Evolutionary conservation across 331 rosid species (phyloP).

Genomic region (Quercus tomentella): DNA sequence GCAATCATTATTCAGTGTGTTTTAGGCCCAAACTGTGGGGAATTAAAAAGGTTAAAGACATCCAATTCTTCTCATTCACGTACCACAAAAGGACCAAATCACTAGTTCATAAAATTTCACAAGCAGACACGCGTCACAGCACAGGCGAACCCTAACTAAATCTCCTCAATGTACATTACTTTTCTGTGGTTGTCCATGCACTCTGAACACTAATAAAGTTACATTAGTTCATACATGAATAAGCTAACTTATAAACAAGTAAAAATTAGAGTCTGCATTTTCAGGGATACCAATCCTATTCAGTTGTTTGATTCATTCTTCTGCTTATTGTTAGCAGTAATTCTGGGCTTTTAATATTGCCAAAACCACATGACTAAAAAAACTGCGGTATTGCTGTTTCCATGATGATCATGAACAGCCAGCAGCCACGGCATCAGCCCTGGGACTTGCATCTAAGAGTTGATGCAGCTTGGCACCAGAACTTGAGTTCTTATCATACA

Average conservation of each 20-base stretch:
- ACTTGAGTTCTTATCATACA: conserved; percentile 59
- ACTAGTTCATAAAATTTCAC: conserved; percentile 2
- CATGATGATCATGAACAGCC: conserved; percentile 37
- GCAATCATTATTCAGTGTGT: too few relatives aligned
- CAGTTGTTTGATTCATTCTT: conserved; percentile 33
- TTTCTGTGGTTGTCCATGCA: conserved; percentile 31
- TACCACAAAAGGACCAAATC: conserved; percentile 8
- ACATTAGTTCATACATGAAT: conserved; percentile 26
- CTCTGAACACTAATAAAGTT: conserved; percentile 36
- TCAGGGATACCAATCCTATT: conserved; percentile 40
- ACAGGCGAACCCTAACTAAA: conserved; percentile 12
- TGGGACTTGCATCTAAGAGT: conserved; percentile 73
- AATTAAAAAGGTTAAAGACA: neutral
- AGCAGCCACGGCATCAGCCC: conserved; percentile 93
- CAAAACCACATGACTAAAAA: conserved; percentile 72
- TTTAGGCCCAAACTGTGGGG: too few relatives aligned
- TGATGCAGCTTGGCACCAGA: conserved; percentile 87
- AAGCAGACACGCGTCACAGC: neutral
- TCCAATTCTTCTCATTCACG: neutral
- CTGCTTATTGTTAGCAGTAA: conserved; percentile 66
- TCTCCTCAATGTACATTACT: conserved; percentile 58
- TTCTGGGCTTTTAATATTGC: conserved; percentile 90
- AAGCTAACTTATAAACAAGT: conserved; percentile 17
- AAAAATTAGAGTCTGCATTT: conserved; percentile 45
- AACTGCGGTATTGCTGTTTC: conserved; percentile 27